Evolutionary conservation across 441 rosid genomes (phyloP).

Genomic region (Kokia cookei): DNA sequence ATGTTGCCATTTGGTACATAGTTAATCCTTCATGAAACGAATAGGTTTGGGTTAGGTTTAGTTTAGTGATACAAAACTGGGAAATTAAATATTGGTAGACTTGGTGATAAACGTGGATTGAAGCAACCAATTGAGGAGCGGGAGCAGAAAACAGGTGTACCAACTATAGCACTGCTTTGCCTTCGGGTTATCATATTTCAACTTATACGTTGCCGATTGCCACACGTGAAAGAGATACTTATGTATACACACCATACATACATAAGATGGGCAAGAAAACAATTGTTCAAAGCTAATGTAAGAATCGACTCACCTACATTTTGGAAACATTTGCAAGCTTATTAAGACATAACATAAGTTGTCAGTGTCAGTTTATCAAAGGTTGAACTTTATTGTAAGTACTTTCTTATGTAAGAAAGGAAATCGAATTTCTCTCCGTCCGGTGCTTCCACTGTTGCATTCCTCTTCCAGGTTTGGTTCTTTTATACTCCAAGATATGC

Average conservation of each 20-base stretch:
- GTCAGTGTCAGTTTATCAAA: background rate
- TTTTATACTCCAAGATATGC: background rate
- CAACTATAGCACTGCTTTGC: background rate
- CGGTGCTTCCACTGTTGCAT: background rate
- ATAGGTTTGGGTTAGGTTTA: background rate
- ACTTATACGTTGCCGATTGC: background rate
- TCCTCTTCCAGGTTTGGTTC: background rate
- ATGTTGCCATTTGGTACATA: background rate
- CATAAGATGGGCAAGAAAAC: background rate
- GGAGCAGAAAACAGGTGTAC: background rate
- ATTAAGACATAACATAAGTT: background rate
- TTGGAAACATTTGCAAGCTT: background rate
- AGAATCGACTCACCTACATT: background rate
- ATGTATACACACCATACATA: background rate
- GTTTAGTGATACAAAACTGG: background rate
- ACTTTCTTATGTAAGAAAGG: background rate
- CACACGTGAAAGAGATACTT: background rate
- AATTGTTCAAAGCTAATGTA: background rate
- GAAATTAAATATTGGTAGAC: background rate
- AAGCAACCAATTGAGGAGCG: background rate
- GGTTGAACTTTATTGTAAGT: background rate
- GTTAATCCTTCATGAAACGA: background rate
- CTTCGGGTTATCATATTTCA: background rate
- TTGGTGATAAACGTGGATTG: background rate
- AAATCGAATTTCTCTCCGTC: background rate